Base-by-base conservation (phyloP, 2,329 filamentous ascomycete species). In the Fusarium subglutinans region DNA sequence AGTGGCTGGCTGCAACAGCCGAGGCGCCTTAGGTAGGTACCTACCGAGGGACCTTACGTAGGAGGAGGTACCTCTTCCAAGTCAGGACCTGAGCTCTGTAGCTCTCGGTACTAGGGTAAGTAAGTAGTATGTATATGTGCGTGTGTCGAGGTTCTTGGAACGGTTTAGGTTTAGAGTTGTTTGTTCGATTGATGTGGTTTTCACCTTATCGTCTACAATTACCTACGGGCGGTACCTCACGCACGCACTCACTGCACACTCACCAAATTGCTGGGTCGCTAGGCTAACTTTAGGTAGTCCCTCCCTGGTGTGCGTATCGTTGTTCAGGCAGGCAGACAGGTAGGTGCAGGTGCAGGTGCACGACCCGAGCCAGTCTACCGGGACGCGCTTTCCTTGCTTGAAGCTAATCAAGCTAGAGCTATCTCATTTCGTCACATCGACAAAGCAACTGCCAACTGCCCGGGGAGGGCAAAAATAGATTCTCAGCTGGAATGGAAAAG, bases 1-100 rank as follows among this genome's bases (percentile, higher is more conserved):
- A 70, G 66, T 70, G 61, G 66, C 70, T 70, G 61, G 60, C 70
- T 70, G 53, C 54, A 51, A 67, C 68, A 74, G 55, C 38, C 26
- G n/a, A 37, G 50, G 14, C 35, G 51, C 20, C 35, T 12, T 28
- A n/a, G 51, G 11, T n/a, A n/a, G 35, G 11, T n/a, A 33, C 28
- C 8, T n/a, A 33, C 28, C 8, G 12, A 22, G 24, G n/a, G 22
- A 18, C 35, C 35, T 41, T 28, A 41, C 24, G 35, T 41, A 55
- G 51, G 51, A 55, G 20, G 24, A 55, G 24, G 24, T n/a, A 40
- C 24, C 20, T 38, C 15, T 24, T 35, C 30, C 33, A 14, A 35
- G 14, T 35, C 33, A 35, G 24, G 51, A 26, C 26, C 26, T 26
- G 26, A 26, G 24, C 14, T 41, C 20, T 40, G 24, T 28, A 26